phyloP scores from a whole-genome alignment of 1,139 yeast genomes.

The Suhomyces bribrorum region DNA sequence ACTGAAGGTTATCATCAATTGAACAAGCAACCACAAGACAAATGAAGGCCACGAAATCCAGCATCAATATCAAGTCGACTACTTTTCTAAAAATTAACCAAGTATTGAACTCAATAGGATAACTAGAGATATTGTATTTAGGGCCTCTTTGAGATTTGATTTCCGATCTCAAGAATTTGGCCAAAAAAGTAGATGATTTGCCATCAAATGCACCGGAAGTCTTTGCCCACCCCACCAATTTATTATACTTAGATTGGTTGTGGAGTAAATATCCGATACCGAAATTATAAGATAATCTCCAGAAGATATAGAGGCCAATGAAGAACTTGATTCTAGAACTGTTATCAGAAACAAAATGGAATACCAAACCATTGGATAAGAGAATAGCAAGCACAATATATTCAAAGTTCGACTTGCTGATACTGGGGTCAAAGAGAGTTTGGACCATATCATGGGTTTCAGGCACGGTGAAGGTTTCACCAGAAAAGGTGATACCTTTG shows the following conservation, averaged over 20 bases:
- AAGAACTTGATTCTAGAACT: slow-evolving; percentile 45
- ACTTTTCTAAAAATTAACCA: slow-evolving; percentile 81
- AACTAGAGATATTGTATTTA: slow-evolving; percentile 47
- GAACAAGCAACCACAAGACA: slow-evolving; percentile 66
- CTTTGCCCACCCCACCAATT: slow-evolving; percentile 58
- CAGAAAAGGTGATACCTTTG: slow-evolving; percentile 51
- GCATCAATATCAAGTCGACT: slow-evolving; percentile 83
- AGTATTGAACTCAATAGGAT: slow-evolving; percentile 78
- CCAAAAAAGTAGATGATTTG: slow-evolving; percentile 24
- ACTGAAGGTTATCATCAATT: slow-evolving; percentile 41
- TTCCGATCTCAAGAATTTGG: slow-evolving; percentile 44
- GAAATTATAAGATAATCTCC: slow-evolving; percentile 77
- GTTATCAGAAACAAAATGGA: slow-evolving; percentile 33
- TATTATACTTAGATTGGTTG: slow-evolving; percentile 63
- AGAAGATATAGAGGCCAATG: slow-evolving; percentile 61
- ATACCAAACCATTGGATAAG: slow-evolving; percentile 52
- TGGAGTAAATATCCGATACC: slow-evolving; percentile 77
- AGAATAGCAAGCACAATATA: slow-evolving; percentile 55
- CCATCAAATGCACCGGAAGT: slow-evolving; percentile 47
- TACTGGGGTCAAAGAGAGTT: slow-evolving; percentile 75
- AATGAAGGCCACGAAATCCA: slow-evolving; percentile 78
- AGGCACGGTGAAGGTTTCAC: slow-evolving; percentile 64
- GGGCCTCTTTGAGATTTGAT: slow-evolving; percentile 63
- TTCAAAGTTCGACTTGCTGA: slow-evolving; percentile 71
- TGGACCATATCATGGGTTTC: slow-evolving; percentile 86